These are phyloP conservation scores for Mucor velutinosus DNA, from an alignment of 371 early-diverging fungal species.

Conservation along the genomic window DNA sequence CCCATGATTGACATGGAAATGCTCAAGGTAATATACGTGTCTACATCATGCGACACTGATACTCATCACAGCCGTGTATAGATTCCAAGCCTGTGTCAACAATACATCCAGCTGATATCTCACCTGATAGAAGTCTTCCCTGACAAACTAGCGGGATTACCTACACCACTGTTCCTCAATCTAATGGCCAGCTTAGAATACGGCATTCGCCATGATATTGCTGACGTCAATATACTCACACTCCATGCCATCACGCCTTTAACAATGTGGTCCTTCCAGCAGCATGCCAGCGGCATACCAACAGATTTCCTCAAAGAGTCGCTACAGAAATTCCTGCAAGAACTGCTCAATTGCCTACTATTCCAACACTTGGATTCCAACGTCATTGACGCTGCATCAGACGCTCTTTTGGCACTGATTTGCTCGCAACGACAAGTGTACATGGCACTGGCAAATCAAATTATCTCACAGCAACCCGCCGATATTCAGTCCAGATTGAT, in stretches of 20 bases:
- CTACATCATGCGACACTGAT: background rate
- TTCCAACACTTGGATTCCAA: conserved; percentile 65
- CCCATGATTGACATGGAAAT: conserved; percentile 75
- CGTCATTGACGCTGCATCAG: conserved; percentile 61
- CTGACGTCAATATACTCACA: conserved; percentile 63
- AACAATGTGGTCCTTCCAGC: conserved; percentile 55
- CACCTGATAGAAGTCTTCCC: conserved; percentile 71
- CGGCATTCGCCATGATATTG: conserved; percentile 63
- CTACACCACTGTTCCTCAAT: conserved; percentile 56
- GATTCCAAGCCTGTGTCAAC: conserved; percentile 71
- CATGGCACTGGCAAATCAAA: conserved; percentile 43
- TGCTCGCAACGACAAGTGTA: conserved; percentile 56
- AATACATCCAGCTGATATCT: conserved; percentile 69
- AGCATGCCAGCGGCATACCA: conserved; percentile 24
- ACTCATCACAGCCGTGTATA: conserved; percentile 16
- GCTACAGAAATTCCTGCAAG: conserved; percentile 56
- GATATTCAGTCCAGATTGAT: conserved; percentile 53
- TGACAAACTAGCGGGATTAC: conserved; percentile 60
- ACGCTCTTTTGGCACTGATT: conserved; percentile 60
- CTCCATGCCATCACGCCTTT: conserved; percentile 66
- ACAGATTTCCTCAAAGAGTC: conserved; percentile 46
- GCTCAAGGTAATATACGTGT: conserved; percentile 56
- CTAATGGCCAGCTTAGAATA: conserved; percentile 69
- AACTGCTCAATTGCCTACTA: conserved; percentile 55
- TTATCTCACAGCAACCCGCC: conserved; percentile 55